Evolutionary conservation across 108 stramenopile species (phyloP), one percentile per base, ranked within the genome.

Genomic region (Craspedostauros australis): DNA sequence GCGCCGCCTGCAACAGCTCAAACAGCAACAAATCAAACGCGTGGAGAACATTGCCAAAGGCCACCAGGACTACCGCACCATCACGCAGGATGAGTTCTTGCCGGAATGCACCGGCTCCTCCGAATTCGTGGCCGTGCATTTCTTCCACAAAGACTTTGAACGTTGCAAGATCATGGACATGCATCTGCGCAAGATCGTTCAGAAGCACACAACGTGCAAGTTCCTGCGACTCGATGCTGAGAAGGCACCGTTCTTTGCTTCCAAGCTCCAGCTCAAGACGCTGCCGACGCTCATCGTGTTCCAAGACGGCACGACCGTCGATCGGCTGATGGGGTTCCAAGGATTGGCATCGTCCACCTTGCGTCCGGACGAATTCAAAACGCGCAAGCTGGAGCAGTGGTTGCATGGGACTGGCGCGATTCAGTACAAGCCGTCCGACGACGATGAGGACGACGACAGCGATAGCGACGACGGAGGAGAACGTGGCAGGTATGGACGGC

Each of bases 161-260:
- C 70, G 86, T 21, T 96, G 93, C 53, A 88, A 92, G 58, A 80
- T 99, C 50, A 95, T 99, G 96, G 91, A 97, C 51, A 85, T 88
- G 61, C 95, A 96, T 59, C 67, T 99, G 38, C 75, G 76, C 25
- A 11, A 22, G n/a, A 57, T 82, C 11, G 70, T 96, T 14, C 88
- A 82, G 0, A 42, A 50, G 24, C 95, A 97, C 67, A 34, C 88
- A 14, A 77, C 85, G 40, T 80, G 89, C 49, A 96, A 96, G 52
- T 94, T 96, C 54, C 50, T 99, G 15, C 74, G 91, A 15, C 78
- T 96, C 22, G 86, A 96, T 59, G 96, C 95, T 1, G 83, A 83
- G 49, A 99, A 97, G 77, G 82, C 95, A 12, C 98, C 96, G 1
- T 99, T 99, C 66, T 99, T 99, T 70, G 95, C 96, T 5, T 46